Evolutionary conservation across 2,329 filamentous ascomycete species (phyloP), one percentile per base, ranked within the genome.

Genomic region (Penicillium occitanis): DNA sequence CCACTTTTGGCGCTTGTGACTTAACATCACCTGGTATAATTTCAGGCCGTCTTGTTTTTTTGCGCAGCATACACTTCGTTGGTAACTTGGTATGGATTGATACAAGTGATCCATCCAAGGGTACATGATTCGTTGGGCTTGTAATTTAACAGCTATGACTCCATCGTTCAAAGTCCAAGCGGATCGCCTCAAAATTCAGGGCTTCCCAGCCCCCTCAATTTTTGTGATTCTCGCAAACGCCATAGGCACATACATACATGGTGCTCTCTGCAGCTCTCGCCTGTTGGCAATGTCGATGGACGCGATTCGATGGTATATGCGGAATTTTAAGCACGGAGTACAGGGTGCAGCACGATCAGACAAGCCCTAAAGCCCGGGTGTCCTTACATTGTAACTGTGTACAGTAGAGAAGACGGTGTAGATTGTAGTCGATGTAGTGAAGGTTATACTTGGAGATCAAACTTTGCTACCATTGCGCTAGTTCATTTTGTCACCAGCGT

Each of bases 181-280:
- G 57, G 40, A 60, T 46, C 37, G 3, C 57, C 57, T 44, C 57
- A 19, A 42, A 42, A 60, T 42, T 33, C 33, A 25, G 19, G 25
- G 33, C 57, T 37, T 55, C 61, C 61, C 50, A 57, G 61, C 61
- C 61, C 35, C 50, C 51, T 58, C 62, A 46, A 64, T 64, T 64
- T 30, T 44, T 17, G 19, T 40, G 17, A 35, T 22, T 40, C 6
- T 60, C 30, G 22, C 35, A 60, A 30, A 46, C 28, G 57, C 35
- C 37, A 40, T 59, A 37, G 3, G n/a, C n/a, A 55, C n/a, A 35
- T 10, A 19, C 28, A 22, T 57, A 13, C 30, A 35, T 55, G 51
- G 14, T 37, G 30, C 33, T 11, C 33, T 35, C 8, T 35, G 33
- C 33, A 35, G 33, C 53, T 14, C 53, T 57, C 19, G 35, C 33